Evolutionary conservation across 352 stramenopile genomes (phyloP).

Genomic region (Phytophthora citricola): DNA sequence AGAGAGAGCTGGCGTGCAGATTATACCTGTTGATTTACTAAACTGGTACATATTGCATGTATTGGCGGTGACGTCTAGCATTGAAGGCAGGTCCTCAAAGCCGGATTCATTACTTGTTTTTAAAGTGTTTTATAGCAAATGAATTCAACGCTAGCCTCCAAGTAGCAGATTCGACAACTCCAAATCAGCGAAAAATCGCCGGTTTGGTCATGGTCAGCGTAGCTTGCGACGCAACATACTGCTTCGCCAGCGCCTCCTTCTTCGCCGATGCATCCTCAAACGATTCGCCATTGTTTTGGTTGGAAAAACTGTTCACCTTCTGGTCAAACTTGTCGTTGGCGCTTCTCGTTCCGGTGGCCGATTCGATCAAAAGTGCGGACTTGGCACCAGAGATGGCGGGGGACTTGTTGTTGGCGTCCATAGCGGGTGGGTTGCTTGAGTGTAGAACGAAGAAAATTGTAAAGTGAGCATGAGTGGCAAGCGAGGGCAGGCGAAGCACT

Average conservation of each 20-base stretch:
- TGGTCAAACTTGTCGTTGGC: conserved; percentile 11
- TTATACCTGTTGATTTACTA: too few species aligned
- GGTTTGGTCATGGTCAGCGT: conserved; percentile 9
- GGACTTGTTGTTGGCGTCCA: conserved; percentile 11
- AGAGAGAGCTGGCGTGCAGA: too few species aligned
- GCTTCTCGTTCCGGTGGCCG: neutral
- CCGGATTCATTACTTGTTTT: too few species aligned
- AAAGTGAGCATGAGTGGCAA: conserved; percentile 8
- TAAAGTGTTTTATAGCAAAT: too few species aligned
- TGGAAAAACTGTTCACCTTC: conserved; percentile 6
- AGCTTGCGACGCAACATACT: conserved; percentile 18
- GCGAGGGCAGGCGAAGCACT: neutral
- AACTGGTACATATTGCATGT: too few species aligned
- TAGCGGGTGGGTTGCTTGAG: neutral
- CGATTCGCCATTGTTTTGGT: conserved; percentile 7
- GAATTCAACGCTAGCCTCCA: too few species aligned
- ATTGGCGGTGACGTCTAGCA: too few species aligned
- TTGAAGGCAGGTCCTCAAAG: too few species aligned
- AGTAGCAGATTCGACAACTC: neutral
- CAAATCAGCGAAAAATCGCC: conserved; percentile 2
- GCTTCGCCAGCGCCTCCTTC: conserved; percentile 15
- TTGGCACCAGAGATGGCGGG: neutral
- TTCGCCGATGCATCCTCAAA: neutral
- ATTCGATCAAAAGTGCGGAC: neutral
- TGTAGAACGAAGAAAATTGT: conserved; percentile 2